Base-by-base conservation (phyloP, 176 grass and related monocot genomes). In the Oryza rufipogon region DNA sequence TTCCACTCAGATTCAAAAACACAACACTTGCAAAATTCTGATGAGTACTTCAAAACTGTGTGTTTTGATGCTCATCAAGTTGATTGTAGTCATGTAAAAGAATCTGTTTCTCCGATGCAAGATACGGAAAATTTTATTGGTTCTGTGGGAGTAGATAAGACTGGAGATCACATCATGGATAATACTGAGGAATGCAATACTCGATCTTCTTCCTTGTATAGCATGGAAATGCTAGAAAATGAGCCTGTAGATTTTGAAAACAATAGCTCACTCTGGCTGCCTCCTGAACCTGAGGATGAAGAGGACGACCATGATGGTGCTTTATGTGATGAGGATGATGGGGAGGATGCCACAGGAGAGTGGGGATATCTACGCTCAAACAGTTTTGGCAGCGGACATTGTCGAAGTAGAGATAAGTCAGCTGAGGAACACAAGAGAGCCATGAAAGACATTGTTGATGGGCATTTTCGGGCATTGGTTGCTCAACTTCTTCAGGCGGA, bases 381-480 rank as follows among this genome's bases (percentile, higher is more conserved):
- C 81, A 96, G 91, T 80, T 95, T 96, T 87, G 89, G 93, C 16
- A 94, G 73, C 65, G 89, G 91, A 39, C 88, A 95, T 49, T 92
- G 87, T 82, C 86, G 89, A 68, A 91, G 86, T 91, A 94, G 93
- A 87, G 96, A 96, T 76, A 89, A 89, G 71, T 94, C 93, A 38
- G 86, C 87, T 48, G 93, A 99, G 81, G 96, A 99, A 83, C 93
- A 99, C 85, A 96, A 95, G 89, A 96, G 89, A 81, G 96, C 86
- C 66, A 96, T 99, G 91, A 99, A 96, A 85, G 89, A 85, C 41
- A 91, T 99, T 71, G 88, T 96, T 77, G 93, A 99, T 81, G 91
- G 93, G 20, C 91, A 99, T 81, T 99, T 99, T 80, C 91, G 93
- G 79, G 91, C 93, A 54, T 91, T 99, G 77, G 92, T 99, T 75